Evolutionary conservation across 306 rosid genomes (phyloP), one percentile per base, ranked within the genome.

Genomic region (Quercus aquifolioides): DNA sequence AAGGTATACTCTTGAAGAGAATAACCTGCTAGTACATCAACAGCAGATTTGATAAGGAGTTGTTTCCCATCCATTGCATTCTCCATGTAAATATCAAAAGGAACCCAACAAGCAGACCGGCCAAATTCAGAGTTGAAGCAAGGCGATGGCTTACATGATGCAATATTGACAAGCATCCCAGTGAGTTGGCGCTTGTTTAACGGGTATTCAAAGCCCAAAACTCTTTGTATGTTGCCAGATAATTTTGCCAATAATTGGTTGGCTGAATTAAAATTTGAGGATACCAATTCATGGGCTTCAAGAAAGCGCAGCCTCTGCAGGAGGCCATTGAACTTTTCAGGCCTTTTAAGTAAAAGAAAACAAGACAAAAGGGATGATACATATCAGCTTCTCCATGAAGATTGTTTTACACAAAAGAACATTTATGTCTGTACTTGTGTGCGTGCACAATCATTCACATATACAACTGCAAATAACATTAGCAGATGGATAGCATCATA

Each of bases 1-100:
- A 69, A 76, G 38, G 72, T 68, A 79, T 77, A 77, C 41, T 60
- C 57, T 76, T 35, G 5, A 17, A 52, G 41, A 38, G 74, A 74
- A 83, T 77, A 84, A 90, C 97, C 89, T 57, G 93, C 82, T 74
- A 90, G 86, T 69, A 90, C 90, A 70, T 83, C 88, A 73, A 88
- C 75, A 75, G 91, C 84, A 49, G 97, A 88, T 85, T 87, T 92
- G 28, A 84, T 77, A 41, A 90, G 89, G 79, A 90, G 88, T 77
- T 88, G 93, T 79, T 84, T 88, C 71, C 90, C 89, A 81, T 90
- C 94, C 92, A 92, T 88, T 83, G 88, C 87, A 78, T 88, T 89
- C 88, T 92, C 94, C 93, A 92, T 86, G 76, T 81, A 90, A 76
- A 87, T 76, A 85, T 92, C 97, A n/a, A 90, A 83, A 81, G 89